Evolutionary conservation across 345 rosid genomes (phyloP).

Genomic region (Garcia nutans): DNA sequence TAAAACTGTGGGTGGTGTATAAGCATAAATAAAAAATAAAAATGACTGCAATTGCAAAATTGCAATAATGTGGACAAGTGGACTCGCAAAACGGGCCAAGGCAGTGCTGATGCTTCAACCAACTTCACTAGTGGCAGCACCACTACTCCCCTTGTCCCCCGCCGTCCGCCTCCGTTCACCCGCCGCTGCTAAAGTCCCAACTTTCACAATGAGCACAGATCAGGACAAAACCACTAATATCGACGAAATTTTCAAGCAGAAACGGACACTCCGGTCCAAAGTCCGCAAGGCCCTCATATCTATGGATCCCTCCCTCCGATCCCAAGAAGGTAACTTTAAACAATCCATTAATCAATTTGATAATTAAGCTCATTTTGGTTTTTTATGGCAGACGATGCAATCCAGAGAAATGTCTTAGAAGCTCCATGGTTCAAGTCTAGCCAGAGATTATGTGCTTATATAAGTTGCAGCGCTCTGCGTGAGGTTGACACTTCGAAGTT

Average conservation of each 20-base stretch:
- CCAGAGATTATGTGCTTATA: conserved; percentile 74
- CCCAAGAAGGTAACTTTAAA: conserved; percentile 53
- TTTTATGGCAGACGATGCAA: conserved; percentile 53
- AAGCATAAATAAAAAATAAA: conserved; percentile 3
- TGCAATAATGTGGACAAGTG: conserved; percentile 10
- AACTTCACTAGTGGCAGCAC: background rate
- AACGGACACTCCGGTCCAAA: conserved; percentile 58
- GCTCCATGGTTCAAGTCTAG: conserved; percentile 86
- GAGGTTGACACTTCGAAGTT: conserved; percentile 81
- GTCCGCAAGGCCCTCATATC: conserved; percentile 72
- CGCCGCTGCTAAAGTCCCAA: background rate
- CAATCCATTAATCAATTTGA: background rate
- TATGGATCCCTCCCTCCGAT: conserved; percentile 73
- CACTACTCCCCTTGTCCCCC: background rate
- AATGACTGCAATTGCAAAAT: background rate
- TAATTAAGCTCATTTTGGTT: background rate
- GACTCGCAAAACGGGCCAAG: conserved; percentile 15
- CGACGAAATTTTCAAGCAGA: conserved; percentile 61
- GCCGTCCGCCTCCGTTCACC: background rate
- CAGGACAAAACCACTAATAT: conserved; percentile 24
- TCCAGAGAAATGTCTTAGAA: conserved; percentile 65
- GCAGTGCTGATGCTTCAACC: conserved; percentile 1
- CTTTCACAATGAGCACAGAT: conserved; percentile 20
- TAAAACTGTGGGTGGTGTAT: background rate
- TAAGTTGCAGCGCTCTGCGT: conserved; percentile 72